Percentiles rank a stretch among this genome's conserved stretches.
Evolutionary conservation across 768 basidiomycete genomes (phyloP).

Genomic region (Mycena venus): DNA sequence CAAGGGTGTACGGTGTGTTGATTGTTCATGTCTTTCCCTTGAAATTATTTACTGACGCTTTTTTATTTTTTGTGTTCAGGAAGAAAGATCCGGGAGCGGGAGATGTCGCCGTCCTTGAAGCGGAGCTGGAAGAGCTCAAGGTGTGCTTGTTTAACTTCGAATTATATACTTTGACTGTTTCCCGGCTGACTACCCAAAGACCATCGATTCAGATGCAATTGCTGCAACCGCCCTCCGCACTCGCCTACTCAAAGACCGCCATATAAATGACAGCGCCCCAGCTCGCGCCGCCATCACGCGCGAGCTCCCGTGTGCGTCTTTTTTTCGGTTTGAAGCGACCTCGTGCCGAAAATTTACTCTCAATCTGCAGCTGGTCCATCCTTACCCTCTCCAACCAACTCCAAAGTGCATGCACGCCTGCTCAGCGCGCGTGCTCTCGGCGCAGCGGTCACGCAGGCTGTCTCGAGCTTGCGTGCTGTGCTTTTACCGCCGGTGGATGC

Average conservation of each 20-base stretch:
- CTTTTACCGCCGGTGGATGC: constrained; percentile 46
- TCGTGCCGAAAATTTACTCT: not conserved
- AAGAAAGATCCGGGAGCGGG: constrained; percentile 52
- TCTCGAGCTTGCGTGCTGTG: constrained; percentile 64
- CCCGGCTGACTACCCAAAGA: constrained; percentile 53
- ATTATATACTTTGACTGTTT: constrained; percentile 16
- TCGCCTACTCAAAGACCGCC: constrained; percentile 81
- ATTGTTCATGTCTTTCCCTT: not conserved
- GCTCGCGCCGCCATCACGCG: constrained; percentile 59
- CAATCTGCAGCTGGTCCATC: constrained; percentile 42
- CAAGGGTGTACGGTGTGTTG: constrained; percentile 72
- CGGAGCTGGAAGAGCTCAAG: constrained; percentile 75
- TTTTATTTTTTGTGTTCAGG: constrained; percentile 40
- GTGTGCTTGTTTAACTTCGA: constrained; percentile 49
- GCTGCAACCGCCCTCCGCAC: constrained; percentile 75
- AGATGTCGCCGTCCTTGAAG: constrained; percentile 65
- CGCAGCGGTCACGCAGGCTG: constrained; percentile 62
- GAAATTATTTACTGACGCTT: not conserved
- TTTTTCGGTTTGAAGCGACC: not conserved
- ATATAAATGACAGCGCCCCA: constrained; percentile 63
- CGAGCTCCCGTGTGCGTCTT: constrained; percentile 52
- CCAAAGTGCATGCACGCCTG: constrained; percentile 79
- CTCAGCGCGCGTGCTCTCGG: constrained; percentile 85
- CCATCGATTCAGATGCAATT: constrained; percentile 68
- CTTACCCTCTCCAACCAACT: constrained; percentile 46